Conservation (phyloP, 2,329 filamentous ascomycete species). For the Fusarium succisae region DNA sequence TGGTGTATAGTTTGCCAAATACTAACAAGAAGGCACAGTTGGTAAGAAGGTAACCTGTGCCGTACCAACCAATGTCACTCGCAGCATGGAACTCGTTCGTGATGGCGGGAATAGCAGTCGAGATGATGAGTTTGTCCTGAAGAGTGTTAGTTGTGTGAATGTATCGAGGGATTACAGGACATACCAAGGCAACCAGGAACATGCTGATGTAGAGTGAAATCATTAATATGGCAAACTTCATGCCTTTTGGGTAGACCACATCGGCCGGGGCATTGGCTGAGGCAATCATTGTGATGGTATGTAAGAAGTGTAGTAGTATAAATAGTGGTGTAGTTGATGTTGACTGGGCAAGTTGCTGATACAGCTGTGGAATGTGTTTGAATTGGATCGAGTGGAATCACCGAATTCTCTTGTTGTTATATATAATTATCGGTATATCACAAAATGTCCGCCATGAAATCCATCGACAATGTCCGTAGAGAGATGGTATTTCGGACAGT, state of each 20-base stretch:
- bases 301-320: background rate
- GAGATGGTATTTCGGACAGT: background rate
- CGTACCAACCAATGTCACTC: constrained; percentile 46
- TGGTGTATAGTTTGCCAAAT: constrained; percentile 55
- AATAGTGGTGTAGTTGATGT: background rate
- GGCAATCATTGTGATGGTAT: background rate
- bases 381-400: background rate
- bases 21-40: constrained; percentile 48
- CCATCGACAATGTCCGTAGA: background rate
- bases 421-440: background rate
- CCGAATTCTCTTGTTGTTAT: background rate
- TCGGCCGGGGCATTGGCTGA: background rate
- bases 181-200: constrained; percentile 8
- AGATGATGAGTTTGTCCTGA: constrained; percentile 51
- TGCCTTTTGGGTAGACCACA: background rate
- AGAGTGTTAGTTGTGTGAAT: background rate
- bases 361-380: background rate
- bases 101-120: constrained; percentile 48
- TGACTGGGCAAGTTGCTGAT: background rate
- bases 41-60: constrained; percentile 52
- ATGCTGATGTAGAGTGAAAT: constrained; percentile 15
- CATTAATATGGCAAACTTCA: constrained; percentile 1
- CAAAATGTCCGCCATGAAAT: background rate
- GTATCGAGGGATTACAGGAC: background rate
- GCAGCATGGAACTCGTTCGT: constrained; percentile 45